Percentiles rank a stretch among this genome's conserved stretches.
Evolutionary conservation across 1,284 basidiomycete genomes (phyloP).

Genomic region (Ustilago trichophora): DNA sequence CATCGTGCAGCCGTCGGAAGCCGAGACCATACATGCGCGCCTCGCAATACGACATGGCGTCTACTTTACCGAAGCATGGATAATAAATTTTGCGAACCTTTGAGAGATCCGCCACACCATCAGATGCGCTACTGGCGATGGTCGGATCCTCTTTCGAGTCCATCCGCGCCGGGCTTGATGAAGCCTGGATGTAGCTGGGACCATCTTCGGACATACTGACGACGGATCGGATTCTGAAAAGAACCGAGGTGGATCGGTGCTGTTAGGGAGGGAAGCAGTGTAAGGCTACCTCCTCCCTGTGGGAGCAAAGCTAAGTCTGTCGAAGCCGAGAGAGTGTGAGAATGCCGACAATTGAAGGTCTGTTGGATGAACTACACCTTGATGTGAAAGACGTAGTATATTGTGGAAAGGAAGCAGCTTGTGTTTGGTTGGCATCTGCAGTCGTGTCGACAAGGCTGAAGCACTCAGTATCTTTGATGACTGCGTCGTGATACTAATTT

Average conservation of each 20-base stretch:
- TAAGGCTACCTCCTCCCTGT: conserved; percentile 6
- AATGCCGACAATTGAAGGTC: too few relatives aligned
- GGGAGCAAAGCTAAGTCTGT: not conserved
- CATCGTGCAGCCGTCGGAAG: conserved; percentile 36
- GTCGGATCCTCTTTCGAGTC: not conserved
- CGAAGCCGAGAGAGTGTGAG: not conserved
- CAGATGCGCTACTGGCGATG: not conserved
- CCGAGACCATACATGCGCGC: conserved; percentile 32
- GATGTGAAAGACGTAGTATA: too few relatives aligned
- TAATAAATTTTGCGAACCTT: conserved; percentile 14
- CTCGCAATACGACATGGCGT: conserved; percentile 20
- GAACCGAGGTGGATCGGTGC: not conserved
- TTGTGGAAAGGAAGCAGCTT: not conserved
- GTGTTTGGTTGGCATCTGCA: not conserved
- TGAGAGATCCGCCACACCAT: not conserved
- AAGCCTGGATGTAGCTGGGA: not conserved
- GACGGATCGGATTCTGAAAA: not conserved
- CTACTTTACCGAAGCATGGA: conserved; percentile 31
- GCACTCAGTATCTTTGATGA: not conserved
- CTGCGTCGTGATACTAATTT: not conserved
- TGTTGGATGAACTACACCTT: too few relatives aligned
- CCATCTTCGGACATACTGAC: conserved; percentile 12
- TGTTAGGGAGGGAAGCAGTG: conserved; percentile 13
- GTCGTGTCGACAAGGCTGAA: not conserved
- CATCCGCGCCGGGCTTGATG: not conserved